These are phyloP conservation scores for Fusarium nanum DNA, from an alignment of 2,329 filamentous ascomycete species.

Conservation along the genomic window DNA sequence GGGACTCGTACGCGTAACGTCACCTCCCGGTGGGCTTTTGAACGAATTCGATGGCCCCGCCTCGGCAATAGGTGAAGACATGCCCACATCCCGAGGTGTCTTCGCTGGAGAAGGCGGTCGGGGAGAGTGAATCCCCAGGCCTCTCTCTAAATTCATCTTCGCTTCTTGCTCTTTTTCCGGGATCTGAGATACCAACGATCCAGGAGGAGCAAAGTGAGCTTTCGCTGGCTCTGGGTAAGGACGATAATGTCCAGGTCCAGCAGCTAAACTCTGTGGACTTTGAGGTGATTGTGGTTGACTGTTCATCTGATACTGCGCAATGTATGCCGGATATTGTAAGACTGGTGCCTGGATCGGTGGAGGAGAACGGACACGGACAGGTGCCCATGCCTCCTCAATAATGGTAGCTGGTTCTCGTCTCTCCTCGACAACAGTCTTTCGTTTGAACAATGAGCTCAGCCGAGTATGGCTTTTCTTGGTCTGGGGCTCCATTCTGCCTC, in stretches of 20 bases:
- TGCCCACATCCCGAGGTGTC: background rate
- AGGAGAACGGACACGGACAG: background rate
- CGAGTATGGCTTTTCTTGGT: background rate
- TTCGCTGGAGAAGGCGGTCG: background rate
- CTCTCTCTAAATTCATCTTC: background rate
- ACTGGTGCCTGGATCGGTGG: background rate
- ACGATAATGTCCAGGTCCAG: background rate
- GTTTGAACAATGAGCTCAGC: background rate
- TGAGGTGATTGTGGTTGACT: background rate
- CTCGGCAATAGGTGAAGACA: background rate
- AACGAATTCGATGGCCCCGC: background rate
- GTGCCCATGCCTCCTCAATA: background rate
- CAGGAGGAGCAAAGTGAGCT: background rate
- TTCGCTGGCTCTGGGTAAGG: background rate
- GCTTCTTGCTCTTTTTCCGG: background rate
- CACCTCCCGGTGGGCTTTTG: background rate
- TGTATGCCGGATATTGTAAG: background rate
- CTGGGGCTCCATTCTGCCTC: background rate
- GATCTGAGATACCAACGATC: background rate
- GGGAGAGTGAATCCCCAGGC: background rate
- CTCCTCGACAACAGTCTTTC: background rate
- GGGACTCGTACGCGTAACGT: background rate
- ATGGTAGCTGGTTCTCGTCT: background rate
- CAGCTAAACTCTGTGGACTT: background rate
- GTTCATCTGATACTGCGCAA: slow-evolving; percentile 1